A percentile compares a stretch with the other conserved stretches of the same genome.
Evolutionary conservation across 2,329 filamentous ascomycete genomes (phyloP).

Genomic region (Clarireedia paspali): DNA sequence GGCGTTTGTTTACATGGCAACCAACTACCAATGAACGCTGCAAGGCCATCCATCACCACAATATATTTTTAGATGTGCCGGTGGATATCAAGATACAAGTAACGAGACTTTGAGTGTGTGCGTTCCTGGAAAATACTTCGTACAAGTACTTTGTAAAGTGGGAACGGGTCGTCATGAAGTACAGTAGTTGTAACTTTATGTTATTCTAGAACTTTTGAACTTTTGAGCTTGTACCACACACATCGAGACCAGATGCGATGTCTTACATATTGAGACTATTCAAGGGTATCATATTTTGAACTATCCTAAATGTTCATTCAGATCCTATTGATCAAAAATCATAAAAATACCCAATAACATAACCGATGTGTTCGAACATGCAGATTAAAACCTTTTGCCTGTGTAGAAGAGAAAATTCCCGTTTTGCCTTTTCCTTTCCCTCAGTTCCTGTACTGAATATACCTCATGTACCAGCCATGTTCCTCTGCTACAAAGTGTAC

Average conservation of each 20-base stretch:
- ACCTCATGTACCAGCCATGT: conserved; percentile 6
- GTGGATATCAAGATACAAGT: no score
- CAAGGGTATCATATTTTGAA: not conserved
- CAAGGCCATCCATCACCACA: no score
- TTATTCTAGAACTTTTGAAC: not conserved
- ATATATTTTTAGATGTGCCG: no score
- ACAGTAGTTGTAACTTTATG: no score
- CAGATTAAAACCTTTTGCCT: not conserved
- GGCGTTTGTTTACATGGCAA: conserved; percentile 6
- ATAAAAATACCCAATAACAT: conserved; percentile 7
- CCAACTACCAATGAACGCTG: not conserved
- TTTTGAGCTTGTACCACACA: not conserved
- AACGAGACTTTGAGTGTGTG: no score
- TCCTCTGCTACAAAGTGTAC: not conserved
- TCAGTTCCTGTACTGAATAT: not conserved
- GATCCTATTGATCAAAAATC: not conserved
- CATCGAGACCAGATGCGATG: no score
- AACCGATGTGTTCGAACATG: not conserved
- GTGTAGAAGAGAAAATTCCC: not conserved
- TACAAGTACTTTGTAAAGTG: no score
- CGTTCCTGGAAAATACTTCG: no score
- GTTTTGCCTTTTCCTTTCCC: not conserved
- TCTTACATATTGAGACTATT: no score
- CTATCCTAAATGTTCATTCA: not conserved
- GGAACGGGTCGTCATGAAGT: no score